Conservation (phyloP, 768 basidiomycete genomes). For the Astraeus odoratus region DNA sequence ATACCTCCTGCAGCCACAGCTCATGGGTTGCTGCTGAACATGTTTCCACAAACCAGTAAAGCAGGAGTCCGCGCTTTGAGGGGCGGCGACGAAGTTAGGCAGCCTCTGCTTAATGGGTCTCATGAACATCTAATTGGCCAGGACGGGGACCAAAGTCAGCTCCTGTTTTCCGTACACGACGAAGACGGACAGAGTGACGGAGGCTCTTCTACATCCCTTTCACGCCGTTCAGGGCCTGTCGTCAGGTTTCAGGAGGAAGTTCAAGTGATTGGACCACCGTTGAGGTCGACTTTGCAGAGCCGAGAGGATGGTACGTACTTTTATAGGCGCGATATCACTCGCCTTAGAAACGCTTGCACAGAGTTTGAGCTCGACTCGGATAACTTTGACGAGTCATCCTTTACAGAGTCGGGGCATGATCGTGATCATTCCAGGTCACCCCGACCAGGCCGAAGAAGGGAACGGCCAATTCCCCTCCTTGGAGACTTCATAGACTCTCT, state of each 20-base stretch:
- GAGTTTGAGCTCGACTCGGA: slow-evolving; percentile 84
- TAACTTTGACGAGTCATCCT: slow-evolving; percentile 56
- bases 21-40: slow-evolving; percentile 17
- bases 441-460: slow-evolving; percentile 33
- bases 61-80: slow-evolving; percentile 21
- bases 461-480: slow-evolving; percentile 68
- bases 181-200: slow-evolving; percentile 39
- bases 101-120: slow-evolving; percentile 51
- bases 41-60: slow-evolving; percentile 26
- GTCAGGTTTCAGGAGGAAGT: slow-evolving; percentile 68
- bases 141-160: slow-evolving; percentile 15
- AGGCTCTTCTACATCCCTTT: slow-evolving; percentile 28
- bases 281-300: slow-evolving; percentile 68
- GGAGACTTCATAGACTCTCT: slow-evolving; percentile 71
- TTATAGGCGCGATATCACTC: slow-evolving; percentile 1
- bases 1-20: slow-evolving; percentile 1
- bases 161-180: slow-evolving; percentile 50
- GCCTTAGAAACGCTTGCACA: slow-evolving; percentile 24
- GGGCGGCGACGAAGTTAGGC: slow-evolving; percentile 36
- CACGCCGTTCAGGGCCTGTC: slow-evolving; percentile 35
- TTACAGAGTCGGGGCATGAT: slow-evolving; percentile 25
- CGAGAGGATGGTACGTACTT: slow-evolving; percentile 72
- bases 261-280: slow-evolving; percentile 57
- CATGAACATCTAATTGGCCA: slow-evolving; percentile 34
- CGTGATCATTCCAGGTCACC: slow-evolving; percentile 15